Conservation (phyloP, 352 stramenopile genomes). For the Globisporangium echinulatum region DNA sequence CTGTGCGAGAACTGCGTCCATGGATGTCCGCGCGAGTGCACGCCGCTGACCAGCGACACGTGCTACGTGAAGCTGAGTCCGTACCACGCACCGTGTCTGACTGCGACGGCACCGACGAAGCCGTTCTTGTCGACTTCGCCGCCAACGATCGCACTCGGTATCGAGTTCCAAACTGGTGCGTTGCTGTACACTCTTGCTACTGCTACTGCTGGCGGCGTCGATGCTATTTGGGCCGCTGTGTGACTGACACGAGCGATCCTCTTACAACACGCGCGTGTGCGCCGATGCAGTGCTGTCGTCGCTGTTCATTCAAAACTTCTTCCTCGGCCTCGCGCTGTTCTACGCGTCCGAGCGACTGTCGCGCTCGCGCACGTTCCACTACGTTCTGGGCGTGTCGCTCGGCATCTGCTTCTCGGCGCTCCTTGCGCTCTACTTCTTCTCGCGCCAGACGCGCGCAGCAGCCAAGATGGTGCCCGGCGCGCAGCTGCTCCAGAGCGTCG, state of each 20-base stretch:
- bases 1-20: slow-evolving; percentile 71
- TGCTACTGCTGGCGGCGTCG: not conserved
- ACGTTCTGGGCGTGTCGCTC: slow-evolving; percentile 52
- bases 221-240: no score
- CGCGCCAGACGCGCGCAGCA: slow-evolving; percentile 62
- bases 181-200: slow-evolving; percentile 1
- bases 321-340: slow-evolving; percentile 60
- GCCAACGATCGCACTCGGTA: slow-evolving; percentile 38
- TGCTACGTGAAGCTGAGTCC: slow-evolving; percentile 68
- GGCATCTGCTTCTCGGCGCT: slow-evolving; percentile 75
- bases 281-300: slow-evolving; percentile 45
- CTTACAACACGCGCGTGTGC: no score
- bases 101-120: slow-evolving; percentile 41
- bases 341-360: slow-evolving; percentile 60
- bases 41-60: slow-evolving; percentile 16
- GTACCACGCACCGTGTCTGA: slow-evolving; percentile 76
- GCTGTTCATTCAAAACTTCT: slow-evolving; percentile 71
- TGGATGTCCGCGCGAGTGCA: slow-evolving; percentile 54
- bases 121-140: slow-evolving; percentile 45
- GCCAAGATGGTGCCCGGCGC: slow-evolving; percentile 65
- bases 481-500: slow-evolving; percentile 59
- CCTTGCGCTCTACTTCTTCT: slow-evolving; percentile 74
- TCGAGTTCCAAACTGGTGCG: slow-evolving; percentile 70
- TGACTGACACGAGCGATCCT: no score
- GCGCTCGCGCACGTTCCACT: slow-evolving; percentile 76